Percentiles rank a stretch among this genome's conserved stretches.
Conservation (phyloP, 2,329 filamentous ascomycete species). For the Juglanconis juglandina region DNA sequence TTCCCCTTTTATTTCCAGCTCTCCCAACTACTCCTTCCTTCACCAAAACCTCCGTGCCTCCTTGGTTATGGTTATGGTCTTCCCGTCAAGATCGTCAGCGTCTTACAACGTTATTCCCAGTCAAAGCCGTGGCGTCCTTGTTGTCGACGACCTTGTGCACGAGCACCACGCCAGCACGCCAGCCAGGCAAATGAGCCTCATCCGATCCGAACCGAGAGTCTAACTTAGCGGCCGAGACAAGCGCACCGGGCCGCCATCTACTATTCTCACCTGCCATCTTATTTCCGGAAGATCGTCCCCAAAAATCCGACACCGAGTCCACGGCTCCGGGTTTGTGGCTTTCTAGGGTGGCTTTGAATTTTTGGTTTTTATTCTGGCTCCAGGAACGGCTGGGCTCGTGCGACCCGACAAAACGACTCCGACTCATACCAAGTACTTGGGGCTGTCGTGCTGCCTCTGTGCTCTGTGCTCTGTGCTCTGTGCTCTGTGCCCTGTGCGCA, state of each 20-base stretch:
- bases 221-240: not conserved
- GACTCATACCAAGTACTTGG: not conserved
- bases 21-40: not conserved
- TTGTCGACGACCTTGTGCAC: not conserved
- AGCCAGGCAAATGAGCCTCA: slow-evolving; percentile 1
- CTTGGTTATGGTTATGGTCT: not conserved
- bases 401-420: slow-evolving; percentile 5
- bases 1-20: slow-evolving; percentile 1
- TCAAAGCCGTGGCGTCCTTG: not conserved
- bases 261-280: not conserved
- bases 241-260: not conserved
- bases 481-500: not conserved
- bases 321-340: slow-evolving; percentile 10
- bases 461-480: not conserved
- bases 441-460: not conserved
- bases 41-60: not conserved
- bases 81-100: not conserved
- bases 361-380: not conserved
- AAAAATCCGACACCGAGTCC: slow-evolving; percentile 7
- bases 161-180: not conserved
- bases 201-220: not conserved
- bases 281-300: slow-evolving; percentile 12
- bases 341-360: not conserved
- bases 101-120: slow-evolving; percentile 11
- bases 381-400: slow-evolving; percentile 3